Evolutionary conservation across 2,329 filamentous ascomycete genomes (phyloP).

Genomic region (Epichloe brachyelytri): DNA sequence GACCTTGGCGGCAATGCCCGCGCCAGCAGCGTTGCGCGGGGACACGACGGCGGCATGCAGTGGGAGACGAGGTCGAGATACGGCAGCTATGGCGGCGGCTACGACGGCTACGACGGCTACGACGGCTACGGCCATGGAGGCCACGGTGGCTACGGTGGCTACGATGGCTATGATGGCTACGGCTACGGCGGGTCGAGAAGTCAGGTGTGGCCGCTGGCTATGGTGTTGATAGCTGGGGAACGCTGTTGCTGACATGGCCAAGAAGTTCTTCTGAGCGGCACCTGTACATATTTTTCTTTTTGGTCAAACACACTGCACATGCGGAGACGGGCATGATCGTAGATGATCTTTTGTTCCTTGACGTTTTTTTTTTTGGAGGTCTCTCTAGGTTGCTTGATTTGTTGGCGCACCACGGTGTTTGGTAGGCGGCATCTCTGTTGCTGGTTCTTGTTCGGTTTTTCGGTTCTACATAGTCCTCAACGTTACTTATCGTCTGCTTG

Average conservation of each 20-base stretch:
- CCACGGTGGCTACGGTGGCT: slow-evolving; percentile 13
- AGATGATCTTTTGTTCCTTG: not conserved
- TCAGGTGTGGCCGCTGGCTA: slow-evolving; percentile 11
- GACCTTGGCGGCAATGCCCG: slow-evolving; percentile 14
- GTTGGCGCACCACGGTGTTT: no score
- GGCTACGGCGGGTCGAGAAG: slow-evolving; percentile 12
- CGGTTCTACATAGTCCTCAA: no score
- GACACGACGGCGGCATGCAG: slow-evolving; percentile 20
- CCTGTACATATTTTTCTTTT: not conserved
- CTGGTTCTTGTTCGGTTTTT: no score
- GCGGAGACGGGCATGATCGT: no score
- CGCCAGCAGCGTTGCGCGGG: slow-evolving; percentile 19
- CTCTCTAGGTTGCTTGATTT: no score
- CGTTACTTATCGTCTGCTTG: no score
- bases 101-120: not conserved
- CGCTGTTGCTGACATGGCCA: slow-evolving; percentile 25
- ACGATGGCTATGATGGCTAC: slow-evolving; percentile 10
- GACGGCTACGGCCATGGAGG: slow-evolving; percentile 10
- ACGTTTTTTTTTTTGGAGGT: no score
- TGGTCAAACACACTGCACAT: no score
- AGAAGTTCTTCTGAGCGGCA: slow-evolving; percentile 27
- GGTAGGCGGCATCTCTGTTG: no score
- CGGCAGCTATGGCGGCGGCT: slow-evolving; percentile 1
- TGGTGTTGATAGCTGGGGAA: slow-evolving; percentile 15
- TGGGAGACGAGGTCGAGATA: slow-evolving; percentile 25